Evolutionary conservation across 106 monocot species (phyloP).

Genomic region (Apostasia ramifera): DNA sequence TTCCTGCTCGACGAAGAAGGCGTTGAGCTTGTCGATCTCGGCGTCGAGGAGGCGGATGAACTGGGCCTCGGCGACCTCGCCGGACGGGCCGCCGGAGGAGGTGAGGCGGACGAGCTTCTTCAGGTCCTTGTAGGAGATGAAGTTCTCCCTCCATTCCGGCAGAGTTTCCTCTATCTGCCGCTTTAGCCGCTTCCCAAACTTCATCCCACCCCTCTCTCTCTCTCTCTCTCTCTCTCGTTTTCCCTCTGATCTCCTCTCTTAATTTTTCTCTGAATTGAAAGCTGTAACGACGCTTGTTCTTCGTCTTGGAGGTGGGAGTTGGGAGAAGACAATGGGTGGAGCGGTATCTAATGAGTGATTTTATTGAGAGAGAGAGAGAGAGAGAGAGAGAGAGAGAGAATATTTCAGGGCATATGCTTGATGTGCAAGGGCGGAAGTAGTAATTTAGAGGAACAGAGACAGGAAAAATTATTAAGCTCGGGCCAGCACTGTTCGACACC

Average conservation of each 20-base stretch:
- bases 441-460: no score
- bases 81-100: constrained; percentile 12
- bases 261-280: neutral
- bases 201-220: constrained; percentile 52
- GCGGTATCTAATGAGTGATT: neutral
- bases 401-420: constrained; percentile 24
- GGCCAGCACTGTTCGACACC: no score
- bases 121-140: constrained; percentile 78
- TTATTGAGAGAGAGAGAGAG: constrained; percentile 1
- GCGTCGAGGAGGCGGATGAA: constrained; percentile 57
- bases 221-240: neutral
- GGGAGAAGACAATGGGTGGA: neutral
- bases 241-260: neutral
- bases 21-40: constrained; percentile 79
- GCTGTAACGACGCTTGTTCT: neutral
- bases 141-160: constrained; percentile 78
- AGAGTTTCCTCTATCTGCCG: constrained; percentile 74
- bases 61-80: constrained; percentile 20
- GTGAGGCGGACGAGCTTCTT: constrained; percentile 63
- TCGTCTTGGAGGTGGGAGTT: neutral
- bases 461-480: no score
- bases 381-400: constrained; percentile 5
- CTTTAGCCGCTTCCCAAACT: constrained; percentile 88
- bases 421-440: neutral
- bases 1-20: constrained; percentile 82